These are phyloP conservation scores for Malus asiatica DNA, from an alignment of 306 rosid genomes.

Conservation along the genomic window DNA sequence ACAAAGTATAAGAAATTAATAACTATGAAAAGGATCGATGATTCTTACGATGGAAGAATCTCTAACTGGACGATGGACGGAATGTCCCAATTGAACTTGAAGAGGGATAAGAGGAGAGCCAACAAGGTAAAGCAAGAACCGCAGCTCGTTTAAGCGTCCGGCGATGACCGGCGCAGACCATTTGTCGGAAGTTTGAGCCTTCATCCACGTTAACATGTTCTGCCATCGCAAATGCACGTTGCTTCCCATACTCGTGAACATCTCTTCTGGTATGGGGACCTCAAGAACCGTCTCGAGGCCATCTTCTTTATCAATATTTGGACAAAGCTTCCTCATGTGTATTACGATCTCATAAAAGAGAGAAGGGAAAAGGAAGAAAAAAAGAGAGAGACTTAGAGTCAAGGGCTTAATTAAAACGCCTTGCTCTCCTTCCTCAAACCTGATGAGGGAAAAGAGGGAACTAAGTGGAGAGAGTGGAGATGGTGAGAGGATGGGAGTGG, in stretches of 20 bases:
- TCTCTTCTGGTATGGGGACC: conserved; percentile 89
- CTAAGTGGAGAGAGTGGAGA: conserved; percentile 18
- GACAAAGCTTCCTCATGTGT: conserved; percentile 77
- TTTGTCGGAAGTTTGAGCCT: conserved; percentile 67
- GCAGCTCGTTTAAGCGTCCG: conserved; percentile 66
- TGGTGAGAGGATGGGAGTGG: not conserved
- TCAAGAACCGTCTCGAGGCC: conserved; percentile 89
- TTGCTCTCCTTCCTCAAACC: conserved; percentile 9
- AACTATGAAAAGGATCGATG: not conserved
- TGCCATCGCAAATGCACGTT: conserved; percentile 56
- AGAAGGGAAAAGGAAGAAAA: not conserved
- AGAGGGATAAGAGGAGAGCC: conserved; percentile 97
- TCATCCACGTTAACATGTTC: conserved; percentile 91
- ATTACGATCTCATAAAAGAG: conserved; percentile 9
- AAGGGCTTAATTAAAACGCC: conserved; percentile 13
- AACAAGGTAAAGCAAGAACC: conserved; percentile 78
- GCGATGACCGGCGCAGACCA: conserved; percentile 56
- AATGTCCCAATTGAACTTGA: conserved; percentile 78
- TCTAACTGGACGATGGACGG: conserved; percentile 72
- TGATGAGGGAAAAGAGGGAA: conserved; percentile 22
- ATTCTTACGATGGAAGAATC: conserved; percentile 74
- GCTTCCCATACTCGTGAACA: conserved; percentile 80
- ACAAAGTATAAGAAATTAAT: not conserved
- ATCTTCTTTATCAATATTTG: conserved; percentile 74
- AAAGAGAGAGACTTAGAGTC: conserved; percentile 10